Percentiles rank a stretch among this genome's conserved stretches.
These are phyloP conservation scores for Leishmania guyanensis DNA, from an alignment of 208 protist genomes.

Conservation along the genomic window DNA sequence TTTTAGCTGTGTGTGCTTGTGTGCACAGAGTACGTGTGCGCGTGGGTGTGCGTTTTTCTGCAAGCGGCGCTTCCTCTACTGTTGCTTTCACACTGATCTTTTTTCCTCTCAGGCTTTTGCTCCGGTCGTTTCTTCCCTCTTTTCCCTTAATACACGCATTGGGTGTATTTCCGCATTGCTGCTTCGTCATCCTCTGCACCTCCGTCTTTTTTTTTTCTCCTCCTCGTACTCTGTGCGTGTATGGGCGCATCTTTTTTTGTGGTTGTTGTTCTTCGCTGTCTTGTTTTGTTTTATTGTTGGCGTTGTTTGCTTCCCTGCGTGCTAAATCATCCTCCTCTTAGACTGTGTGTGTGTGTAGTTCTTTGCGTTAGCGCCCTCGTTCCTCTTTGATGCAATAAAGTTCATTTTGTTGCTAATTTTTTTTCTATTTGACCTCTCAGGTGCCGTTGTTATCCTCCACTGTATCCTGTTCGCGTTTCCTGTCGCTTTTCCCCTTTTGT, in stretches of 20 bases:
- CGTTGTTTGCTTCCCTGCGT: not conserved
- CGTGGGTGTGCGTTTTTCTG: not conserved
- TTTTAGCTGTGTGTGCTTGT: not conserved
- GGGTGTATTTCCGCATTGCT: slow-evolving; percentile 5
- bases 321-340: not conserved
- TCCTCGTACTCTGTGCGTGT: not conserved
- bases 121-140: slow-evolving; percentile 3
- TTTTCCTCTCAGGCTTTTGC: not conserved
- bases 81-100: not conserved
- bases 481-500: not conserved
- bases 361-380: not conserved
- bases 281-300: not conserved
- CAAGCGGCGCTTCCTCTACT: not conserved
- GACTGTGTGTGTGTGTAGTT: not conserved
- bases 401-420: not conserved
- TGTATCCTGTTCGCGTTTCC: not conserved
- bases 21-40: not conserved
- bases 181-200: not conserved
- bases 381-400: not conserved
- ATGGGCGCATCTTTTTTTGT: not conserved
- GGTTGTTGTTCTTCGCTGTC: not conserved
- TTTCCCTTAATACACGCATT: slow-evolving; percentile 3
- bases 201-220: not conserved
- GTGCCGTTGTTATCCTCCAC: not conserved
- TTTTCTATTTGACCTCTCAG: not conserved